Base-by-base conservation (phyloP, 140 eudicot species). In the Cichorium intybus region DNA sequence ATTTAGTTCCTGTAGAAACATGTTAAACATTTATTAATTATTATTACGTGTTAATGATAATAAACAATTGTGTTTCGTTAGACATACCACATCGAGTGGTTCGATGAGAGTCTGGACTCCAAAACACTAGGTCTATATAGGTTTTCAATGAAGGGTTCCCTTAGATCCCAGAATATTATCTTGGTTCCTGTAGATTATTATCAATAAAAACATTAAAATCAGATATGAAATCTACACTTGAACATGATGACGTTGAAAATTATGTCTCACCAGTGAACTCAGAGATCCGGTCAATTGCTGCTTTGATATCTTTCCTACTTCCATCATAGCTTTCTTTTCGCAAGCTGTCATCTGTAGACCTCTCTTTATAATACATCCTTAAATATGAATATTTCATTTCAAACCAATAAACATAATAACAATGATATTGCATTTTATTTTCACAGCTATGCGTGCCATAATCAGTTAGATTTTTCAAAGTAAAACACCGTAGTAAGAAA, bases 221-320 rank as follows among this genome's bases (percentile, higher is more conserved):
- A 60, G 60, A 51, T 46, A 53, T 43, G 55, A 60, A 49, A 23
- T 37, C 7, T 59, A 46, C 1, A 23, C 29, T 47, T 18, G 20
- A 18, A 28, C 34, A 58, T 61, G 41, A 37, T 26, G 47, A 58
- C n/a, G 24, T 17, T 6, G 41, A 45, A 63, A 18, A 33, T 54
- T 56, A 33, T n/a, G 64, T 21, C 84, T 78, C 66, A 88, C 99
- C 99, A 6, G 97, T 86, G 79, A 89, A 94, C 76, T 89, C 97
- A 72, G 97, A 94, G 47, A 89, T 84, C 68, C 76, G 84, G 66
- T 89, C 97, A 72, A 94, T 89, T 67, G 99, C 97, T 37, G 95
- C 95, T 77, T 94, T 94, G 2, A 94, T 73, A 79, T 89, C 99
- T 82, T 89, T 94, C 70, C 99, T 82, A 58, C 97, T 84, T 67